Base-by-base conservation (phyloP, 345 rosid genomes). In the Trapa bicornis region DNA sequence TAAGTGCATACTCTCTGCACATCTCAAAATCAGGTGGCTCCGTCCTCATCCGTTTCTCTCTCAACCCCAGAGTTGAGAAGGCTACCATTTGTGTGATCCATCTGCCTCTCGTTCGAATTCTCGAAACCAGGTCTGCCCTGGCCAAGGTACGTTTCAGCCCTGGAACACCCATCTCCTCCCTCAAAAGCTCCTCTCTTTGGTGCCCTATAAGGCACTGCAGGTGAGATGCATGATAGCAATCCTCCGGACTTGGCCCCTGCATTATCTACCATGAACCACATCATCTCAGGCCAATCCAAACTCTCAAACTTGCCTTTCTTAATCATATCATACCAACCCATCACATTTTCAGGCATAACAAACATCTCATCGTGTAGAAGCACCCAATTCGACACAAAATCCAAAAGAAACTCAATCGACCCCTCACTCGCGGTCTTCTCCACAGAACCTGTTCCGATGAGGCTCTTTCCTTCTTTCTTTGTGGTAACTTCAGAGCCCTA, bases 191-290 rank as follows among this genome's bases (percentile, higher is more conserved):
- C 50, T 68, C 73, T 42, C 66, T 79, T 79, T 87, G 94, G 39
- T 10, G 38, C 65, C 83, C 82, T 22, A 91, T 90, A 87, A 93
- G 71, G 73, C 80, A 74, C 78, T 94, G 97, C 77, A 94, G 70
- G 75, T 94, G 96, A 1, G 97, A 88, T 0, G 96, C 97, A 61
- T 91, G 90, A 67, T 88, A 89, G 69, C 97, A 94, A 70, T 87
- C 74, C 45, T 74, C 81, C 29, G 88, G 70, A 0, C 67, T 60
- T 3, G 91, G 78, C 9, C 67, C 75, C 0, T 75, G 76, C 67
- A 72, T 69, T 69, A 92, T 94, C 95, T 47, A 91, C 83, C 96
- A 94, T 94, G 66, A 69, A 79, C 99, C 99, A 94, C 37, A 94
- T 56, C 84, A 88, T 66, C 10, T 79, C 76, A 13, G 89, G 76